These are phyloP conservation scores for Aspergillus phoenicis DNA, from an alignment of 2,329 filamentous ascomycete genomes.

Conservation along the genomic window DNA sequence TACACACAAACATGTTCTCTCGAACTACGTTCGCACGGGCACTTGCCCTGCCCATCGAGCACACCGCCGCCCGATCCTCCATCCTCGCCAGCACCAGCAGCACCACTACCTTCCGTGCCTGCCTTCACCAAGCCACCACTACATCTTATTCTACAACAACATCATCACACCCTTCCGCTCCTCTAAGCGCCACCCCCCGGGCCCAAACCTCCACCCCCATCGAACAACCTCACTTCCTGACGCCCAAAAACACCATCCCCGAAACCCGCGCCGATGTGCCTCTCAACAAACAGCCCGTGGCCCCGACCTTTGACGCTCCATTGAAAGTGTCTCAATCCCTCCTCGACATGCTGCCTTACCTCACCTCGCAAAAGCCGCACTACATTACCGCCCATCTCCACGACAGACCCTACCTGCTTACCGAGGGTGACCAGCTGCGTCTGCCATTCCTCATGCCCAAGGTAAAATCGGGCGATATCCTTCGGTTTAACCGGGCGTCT, in stretches of 20 bases:
- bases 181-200: conserved; percentile 30
- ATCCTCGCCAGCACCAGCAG: conserved; percentile 26
- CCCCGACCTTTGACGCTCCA: conserved; percentile 40
- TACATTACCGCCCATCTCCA: conserved; percentile 53
- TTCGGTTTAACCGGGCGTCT: conserved; percentile 84
- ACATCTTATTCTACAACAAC: conserved; percentile 23
- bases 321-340: conserved; percentile 47
- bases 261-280: conserved; percentile 30
- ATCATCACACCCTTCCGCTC: conserved; percentile 37
- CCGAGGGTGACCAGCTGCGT: conserved; percentile 70
- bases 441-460: conserved; percentile 79
- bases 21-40: conserved; percentile 36
- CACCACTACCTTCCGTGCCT: conserved; percentile 38
- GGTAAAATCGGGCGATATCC: conserved; percentile 76
- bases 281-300: conserved; percentile 38
- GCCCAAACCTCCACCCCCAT: conserved; percentile 27
- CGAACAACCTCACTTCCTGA: conserved; percentile 17
- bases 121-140: conserved; percentile 44
- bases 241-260: conserved; percentile 17
- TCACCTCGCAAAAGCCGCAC: conserved; percentile 49
- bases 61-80: conserved; percentile 15
- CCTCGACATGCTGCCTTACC: conserved; percentile 47
- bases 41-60: conserved; percentile 32
- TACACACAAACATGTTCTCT: conserved; percentile 37
- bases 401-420: conserved; percentile 53